Evolutionary conservation across 1,284 basidiomycete species (phyloP), one percentile per base, ranked within the genome.

Genomic region (Filobasidium uniguttulatum): DNA sequence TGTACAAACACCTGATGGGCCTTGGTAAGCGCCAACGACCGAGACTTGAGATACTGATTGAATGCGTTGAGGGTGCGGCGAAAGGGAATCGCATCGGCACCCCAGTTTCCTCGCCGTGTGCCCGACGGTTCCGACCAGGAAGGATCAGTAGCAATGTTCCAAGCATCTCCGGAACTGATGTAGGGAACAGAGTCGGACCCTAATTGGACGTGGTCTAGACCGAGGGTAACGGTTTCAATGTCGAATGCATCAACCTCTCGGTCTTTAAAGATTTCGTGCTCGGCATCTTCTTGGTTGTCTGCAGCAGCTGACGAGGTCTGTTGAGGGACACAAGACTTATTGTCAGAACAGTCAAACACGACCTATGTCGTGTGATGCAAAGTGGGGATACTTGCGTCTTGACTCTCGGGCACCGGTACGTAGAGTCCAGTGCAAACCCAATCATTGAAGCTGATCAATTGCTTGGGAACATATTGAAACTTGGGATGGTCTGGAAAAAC

Each of bases 351-450:
- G n/a, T n/a, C n/a, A n/a, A n/a, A n/a, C n/a, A n/a, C n/a, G n/a
- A n/a, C n/a, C n/a, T n/a, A n/a, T n/a, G n/a, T n/a, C n/a, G n/a
- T n/a, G n/a, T n/a, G n/a, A n/a, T n/a, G n/a, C n/a, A n/a, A n/a
- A n/a, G n/a, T n/a, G n/a, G n/a, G n/a, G n/a, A n/a, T n/a, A n/a
- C n/a, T n/a, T n/a, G n/a, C n/a, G n/a, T n/a, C n/a, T n/a, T n/a
- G n/a, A n/a, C n/a, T n/a, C n/a, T n/a, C n/a, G n/a, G n/a, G n/a
- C n/a, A 29, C 7, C 5, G 25, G 25, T 14, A 43, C 40, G 15
- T 20, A 43, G 26, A 43, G 26, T 12, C 40, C 40, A 3, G 40
- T 17, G 22, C 40, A 43, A 43, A 43, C 40, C 40, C 40, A 43
- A 28, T 28, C 12, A 26, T 29, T 26, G 15, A 43, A 43, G 14